Conservation (phyloP, 2,329 filamentous ascomycete species). For the Stemphylium lycopersici region DNA sequence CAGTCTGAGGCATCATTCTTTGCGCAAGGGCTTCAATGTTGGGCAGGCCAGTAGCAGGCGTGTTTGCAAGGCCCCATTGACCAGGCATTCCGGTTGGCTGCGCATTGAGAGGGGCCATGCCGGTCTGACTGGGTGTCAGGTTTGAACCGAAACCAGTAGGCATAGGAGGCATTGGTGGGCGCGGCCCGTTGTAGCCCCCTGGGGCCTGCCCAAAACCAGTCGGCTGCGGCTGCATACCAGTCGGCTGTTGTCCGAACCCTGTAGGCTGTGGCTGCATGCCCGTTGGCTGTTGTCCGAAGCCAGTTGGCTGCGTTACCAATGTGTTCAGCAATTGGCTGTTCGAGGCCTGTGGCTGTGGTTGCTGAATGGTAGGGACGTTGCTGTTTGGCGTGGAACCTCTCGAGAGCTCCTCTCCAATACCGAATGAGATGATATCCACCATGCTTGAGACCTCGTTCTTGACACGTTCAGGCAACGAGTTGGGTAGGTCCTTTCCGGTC, state of each 20-base stretch:
- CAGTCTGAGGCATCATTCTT: constrained; percentile 96
- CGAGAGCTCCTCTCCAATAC: constrained; percentile 74
- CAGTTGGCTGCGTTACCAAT: constrained; percentile 60
- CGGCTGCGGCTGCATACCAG: constrained; percentile 43
- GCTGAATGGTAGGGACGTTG: constrained; percentile 67
- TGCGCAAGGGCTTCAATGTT: constrained; percentile 93
- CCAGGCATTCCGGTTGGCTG: constrained; percentile 92
- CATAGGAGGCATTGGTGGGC: constrained; percentile 81
- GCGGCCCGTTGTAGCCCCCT: constrained; percentile 79
- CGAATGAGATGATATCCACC: constrained; percentile 99
- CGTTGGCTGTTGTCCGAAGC: constrained; percentile 67
- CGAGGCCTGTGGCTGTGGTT: constrained; percentile 68
- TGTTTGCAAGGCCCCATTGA: constrained; percentile 98
- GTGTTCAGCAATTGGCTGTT: constrained; percentile 67
- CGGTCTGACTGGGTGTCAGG: constrained; percentile 67
- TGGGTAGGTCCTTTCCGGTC: constrained; percentile 81
- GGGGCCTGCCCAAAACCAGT: constrained; percentile 70
- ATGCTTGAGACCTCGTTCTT: constrained; percentile 98
- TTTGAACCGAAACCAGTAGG: constrained; percentile 60
- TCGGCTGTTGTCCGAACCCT: constrained; percentile 43
- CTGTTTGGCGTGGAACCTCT: constrained; percentile 59
- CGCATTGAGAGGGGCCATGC: constrained; percentile 74
- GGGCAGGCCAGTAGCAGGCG: constrained; percentile 83
- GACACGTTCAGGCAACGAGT: constrained; percentile 78
- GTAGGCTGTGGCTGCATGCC: constrained; percentile 59